Base-by-base conservation (phyloP, 352 stramenopile genomes). In the Phytopythium aichiense region DNA sequence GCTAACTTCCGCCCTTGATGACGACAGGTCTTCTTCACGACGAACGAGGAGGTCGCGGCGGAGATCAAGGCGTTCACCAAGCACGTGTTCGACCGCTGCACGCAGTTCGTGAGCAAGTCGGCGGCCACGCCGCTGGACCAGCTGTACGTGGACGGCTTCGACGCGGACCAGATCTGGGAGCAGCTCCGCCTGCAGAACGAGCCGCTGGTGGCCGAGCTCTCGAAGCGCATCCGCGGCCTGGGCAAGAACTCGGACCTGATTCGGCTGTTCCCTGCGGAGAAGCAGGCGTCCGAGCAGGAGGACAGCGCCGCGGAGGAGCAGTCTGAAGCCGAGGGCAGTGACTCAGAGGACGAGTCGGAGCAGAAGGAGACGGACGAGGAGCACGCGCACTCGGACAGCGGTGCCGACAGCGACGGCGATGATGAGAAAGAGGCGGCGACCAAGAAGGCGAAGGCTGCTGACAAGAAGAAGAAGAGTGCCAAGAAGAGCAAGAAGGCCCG, bases 151-250 rank as follows among this genome's bases (percentile, higher is more conserved):
- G 83, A 92, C 38, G 85, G 79, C 59, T 94, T 94, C 52, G 81
- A 94, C 49, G 80, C 81, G 13, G 83, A 94, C 63, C 85, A 92
- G 70, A 81, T 94, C 48, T 94, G 85, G 85, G 85, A 92, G 67
- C 85, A 94, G 68, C 74, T 94, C n/a, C 79, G 83, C 42, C 72
- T 94, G 58, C 76, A 89, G 65, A 94, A 94, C 63, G 81, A 67
- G 18, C 83, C 85, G 64, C 61, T 94, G 43, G 68, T 88, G 48
- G 69, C 74, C 50, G 81, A 92, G 67, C 72, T 91, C 51, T 71
- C 71, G 56, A 87, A 89, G 73, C 81, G 80, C 66, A 91, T 92
- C 55, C 79, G 79, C 45, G 74, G 63, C 13, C 84, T 93, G 60
- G 33, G 68, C 52, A 94, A 92, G 72, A 76, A 85, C 33, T 67